Conservation (phyloP, 495 filamentous ascomycete genomes). For the Tuber brumale region DNA sequence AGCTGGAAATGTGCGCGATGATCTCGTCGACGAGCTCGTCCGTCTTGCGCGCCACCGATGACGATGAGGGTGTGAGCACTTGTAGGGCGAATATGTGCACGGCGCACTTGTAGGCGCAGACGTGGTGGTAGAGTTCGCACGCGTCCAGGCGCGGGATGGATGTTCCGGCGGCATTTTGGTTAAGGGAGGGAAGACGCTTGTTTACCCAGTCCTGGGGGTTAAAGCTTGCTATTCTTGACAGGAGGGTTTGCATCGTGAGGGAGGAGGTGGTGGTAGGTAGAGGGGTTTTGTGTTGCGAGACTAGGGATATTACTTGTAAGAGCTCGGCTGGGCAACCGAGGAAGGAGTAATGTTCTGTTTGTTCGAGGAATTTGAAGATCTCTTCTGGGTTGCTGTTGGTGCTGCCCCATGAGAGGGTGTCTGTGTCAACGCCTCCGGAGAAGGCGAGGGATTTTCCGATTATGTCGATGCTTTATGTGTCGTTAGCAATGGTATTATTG, state of each 20-base stretch:
- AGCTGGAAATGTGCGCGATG: slow-evolving; percentile 21
- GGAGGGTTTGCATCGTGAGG: slow-evolving; percentile 20
- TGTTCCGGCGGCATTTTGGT: slow-evolving; percentile 5
- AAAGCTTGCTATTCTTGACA: slow-evolving; percentile 17
- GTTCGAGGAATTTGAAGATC: slow-evolving; percentile 27
- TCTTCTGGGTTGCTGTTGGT: slow-evolving; percentile 16
- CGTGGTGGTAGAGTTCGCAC: slow-evolving; percentile 25
- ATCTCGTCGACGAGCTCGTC: slow-evolving; percentile 19
- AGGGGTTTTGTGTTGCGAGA: slow-evolving; percentile 8
- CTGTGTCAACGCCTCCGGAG: slow-evolving; percentile 18
- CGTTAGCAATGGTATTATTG: slow-evolving; percentile 8
- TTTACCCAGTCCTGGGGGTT: slow-evolving; percentile 16
- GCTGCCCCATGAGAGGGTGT: slow-evolving; percentile 30
- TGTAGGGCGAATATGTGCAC: slow-evolving; percentile 33
- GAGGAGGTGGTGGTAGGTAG: slow-evolving; percentile 1
- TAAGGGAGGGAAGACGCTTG: slow-evolving; percentile 20
- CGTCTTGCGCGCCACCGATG: not conserved
- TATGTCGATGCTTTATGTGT: slow-evolving; percentile 35
- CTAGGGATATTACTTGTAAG: slow-evolving; percentile 32
- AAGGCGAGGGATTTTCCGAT: slow-evolving; percentile 39
- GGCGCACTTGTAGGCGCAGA: slow-evolving; percentile 37
- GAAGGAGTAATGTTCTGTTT: slow-evolving; percentile 40
- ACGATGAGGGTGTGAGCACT: slow-evolving; percentile 27
- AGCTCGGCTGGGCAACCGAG: slow-evolving; percentile 40
- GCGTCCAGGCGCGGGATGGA: slow-evolving; percentile 24